phyloP scores from a whole-genome alignment of 495 filamentous ascomycete species.

The Podospora anserina region DNA sequence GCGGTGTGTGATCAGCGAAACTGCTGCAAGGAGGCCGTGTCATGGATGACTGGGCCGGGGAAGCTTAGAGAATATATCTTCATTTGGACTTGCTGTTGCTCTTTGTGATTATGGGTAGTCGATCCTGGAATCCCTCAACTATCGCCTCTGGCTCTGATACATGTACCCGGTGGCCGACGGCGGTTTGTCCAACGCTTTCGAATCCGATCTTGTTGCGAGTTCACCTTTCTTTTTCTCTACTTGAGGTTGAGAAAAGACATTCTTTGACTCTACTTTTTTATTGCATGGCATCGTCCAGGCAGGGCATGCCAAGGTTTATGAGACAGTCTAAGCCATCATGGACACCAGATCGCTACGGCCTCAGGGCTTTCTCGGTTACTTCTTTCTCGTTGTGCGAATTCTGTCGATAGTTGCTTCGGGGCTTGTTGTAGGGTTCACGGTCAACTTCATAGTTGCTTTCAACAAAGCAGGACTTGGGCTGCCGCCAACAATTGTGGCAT shows the following conservation, averaged over 20 bases:
- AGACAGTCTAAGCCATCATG: not conserved
- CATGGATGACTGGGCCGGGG: not conserved
- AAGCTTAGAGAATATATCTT: not conserved
- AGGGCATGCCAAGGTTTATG: not conserved
- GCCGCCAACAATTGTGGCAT: conserved; percentile 6
- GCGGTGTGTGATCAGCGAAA: not conserved
- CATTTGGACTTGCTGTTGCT: not conserved
- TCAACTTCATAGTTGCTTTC: conserved; percentile 12
- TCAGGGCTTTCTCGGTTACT: conserved; percentile 15
- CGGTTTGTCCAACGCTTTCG: not conserved
- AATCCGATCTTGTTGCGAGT: not conserved
- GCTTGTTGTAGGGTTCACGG: conserved; percentile 10
- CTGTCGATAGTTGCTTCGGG: conserved; percentile 3
- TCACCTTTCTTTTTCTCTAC: not conserved
- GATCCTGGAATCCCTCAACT: not conserved
- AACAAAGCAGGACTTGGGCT: not conserved
- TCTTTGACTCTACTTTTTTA: not conserved
- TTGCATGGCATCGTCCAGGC: not conserved
- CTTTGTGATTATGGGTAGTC: not conserved
- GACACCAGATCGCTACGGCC: conserved; percentile 17
- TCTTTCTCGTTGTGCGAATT: conserved; percentile 13
- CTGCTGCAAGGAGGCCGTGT: not conserved
- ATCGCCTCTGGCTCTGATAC: not conserved
- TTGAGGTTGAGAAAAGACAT: not conserved
- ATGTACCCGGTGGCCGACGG: not conserved